Conservation (phyloP, 2,329 filamentous ascomycete species). For the Claviceps pazoutovae region DNA sequence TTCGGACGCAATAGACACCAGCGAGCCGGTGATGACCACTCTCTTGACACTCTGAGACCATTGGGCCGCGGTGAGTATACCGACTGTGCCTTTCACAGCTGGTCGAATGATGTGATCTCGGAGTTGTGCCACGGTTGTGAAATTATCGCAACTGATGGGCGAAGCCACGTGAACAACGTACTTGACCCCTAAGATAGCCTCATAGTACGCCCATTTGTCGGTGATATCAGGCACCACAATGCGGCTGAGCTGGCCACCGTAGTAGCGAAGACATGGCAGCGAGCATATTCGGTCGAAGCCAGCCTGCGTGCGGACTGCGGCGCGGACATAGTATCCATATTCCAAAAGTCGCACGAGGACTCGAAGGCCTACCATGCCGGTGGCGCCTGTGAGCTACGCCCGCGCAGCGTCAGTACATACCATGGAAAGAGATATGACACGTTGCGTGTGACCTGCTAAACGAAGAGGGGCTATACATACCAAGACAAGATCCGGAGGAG, state of each 20-base stretch:
- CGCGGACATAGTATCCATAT: constrained; percentile 15
- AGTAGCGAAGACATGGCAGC: constrained; percentile 4
- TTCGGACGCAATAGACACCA: constrained; percentile 10
- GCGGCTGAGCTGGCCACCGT: constrained; percentile 10
- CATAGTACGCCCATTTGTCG: constrained; percentile 22
- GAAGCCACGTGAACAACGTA: constrained; percentile 23
- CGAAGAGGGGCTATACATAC: neutral
- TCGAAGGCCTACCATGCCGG: constrained; percentile 17
- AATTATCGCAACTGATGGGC: constrained; percentile 3
- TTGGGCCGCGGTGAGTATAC: constrained; percentile 23
- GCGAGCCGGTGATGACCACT: constrained; percentile 29
- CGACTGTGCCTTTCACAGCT: constrained; percentile 21
- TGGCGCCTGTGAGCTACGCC: constrained; percentile 15
- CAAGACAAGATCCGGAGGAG: constrained; percentile 1
- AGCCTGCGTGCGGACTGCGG: constrained; percentile 14
- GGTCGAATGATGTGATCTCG: constrained; percentile 14
- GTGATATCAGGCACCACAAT: constrained; percentile 24
- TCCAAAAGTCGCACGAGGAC: constrained; percentile 13
- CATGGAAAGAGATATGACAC: neutral
- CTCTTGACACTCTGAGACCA: constrained; percentile 20
- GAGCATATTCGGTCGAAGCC: constrained; percentile 7
- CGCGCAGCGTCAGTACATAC: neutral
- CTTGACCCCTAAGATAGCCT: constrained; percentile 23
- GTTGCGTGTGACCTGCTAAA: neutral
- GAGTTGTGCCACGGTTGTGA: neutral